Conservation (phyloP, 148 eudicot genomes). For the Rhododendron ferrugineum region DNA sequence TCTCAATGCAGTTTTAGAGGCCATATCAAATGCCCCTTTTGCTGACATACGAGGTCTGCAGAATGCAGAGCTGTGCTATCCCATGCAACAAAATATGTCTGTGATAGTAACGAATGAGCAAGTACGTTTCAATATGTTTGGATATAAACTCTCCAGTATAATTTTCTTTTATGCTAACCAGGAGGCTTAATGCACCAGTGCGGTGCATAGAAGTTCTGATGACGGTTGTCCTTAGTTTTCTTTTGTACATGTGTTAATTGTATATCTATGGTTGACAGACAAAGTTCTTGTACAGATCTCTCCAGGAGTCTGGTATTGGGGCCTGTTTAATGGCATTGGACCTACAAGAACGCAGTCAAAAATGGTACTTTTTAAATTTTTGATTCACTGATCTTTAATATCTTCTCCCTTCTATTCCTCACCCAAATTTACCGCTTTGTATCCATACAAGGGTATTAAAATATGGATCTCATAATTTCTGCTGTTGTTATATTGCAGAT, state of each 20-base stretch:
- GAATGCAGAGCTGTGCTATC: constrained; percentile 68
- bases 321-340: constrained; percentile 89
- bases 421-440: neutral
- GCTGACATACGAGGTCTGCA: constrained; percentile 39
- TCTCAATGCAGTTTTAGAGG: constrained; percentile 44
- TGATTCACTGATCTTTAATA: neutral
- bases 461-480: constrained; percentile 5
- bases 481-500: constrained; percentile 47
- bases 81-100: constrained; percentile 53
- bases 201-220: constrained; percentile 2
- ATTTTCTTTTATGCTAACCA: neutral
- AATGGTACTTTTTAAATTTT: constrained; percentile 49
- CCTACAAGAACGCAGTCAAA: constrained; percentile 75
- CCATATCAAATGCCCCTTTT: constrained; percentile 54
- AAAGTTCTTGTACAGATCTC: constrained; percentile 52
- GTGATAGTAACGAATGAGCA: constrained; percentile 68
- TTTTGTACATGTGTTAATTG: neutral
- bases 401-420: neutral
- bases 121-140: constrained; percentile 29
- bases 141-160: neutral
- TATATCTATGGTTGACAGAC: constrained; percentile 18
- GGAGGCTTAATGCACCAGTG: neutral
- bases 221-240: neutral
- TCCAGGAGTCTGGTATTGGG: constrained; percentile 84
- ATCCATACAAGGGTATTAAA: neutral